phyloP scores from a whole-genome alignment of 2,329 filamentous ascomycete species.

The Simplicillium sp. region DNA sequence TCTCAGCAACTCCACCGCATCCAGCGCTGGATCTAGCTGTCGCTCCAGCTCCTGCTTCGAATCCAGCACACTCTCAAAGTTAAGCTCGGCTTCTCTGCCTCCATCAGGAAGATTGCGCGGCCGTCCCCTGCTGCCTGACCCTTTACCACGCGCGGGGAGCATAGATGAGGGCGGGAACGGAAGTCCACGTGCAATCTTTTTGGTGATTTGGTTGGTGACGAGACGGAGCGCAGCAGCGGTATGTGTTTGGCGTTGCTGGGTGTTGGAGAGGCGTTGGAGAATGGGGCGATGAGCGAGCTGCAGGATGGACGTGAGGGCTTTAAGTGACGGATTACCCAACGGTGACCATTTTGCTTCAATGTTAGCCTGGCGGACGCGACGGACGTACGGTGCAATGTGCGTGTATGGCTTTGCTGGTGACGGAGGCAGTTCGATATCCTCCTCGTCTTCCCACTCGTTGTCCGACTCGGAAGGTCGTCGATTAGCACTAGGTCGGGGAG shows the following conservation, averaged over 20 bases:
- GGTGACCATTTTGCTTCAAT: constrained; percentile 62
- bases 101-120: constrained; percentile 19
- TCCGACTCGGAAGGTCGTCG: constrained; percentile 11
- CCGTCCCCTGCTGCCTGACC: constrained; percentile 8
- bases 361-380: constrained; percentile 47
- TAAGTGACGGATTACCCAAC: constrained; percentile 43
- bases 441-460: constrained; percentile 4
- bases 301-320: constrained; percentile 46
- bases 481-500: constrained; percentile 4
- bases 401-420: constrained; percentile 31
- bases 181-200: constrained; percentile 48
- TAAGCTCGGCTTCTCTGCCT: constrained; percentile 48
- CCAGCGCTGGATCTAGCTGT: constrained; percentile 51
- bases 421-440: constrained; percentile 11
- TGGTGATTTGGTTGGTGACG: constrained; percentile 44
- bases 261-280: constrained; percentile 42
- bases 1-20: constrained; percentile 51
- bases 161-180: constrained; percentile 53
- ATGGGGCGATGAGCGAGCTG: constrained; percentile 52
- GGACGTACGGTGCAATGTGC: constrained; percentile 40
- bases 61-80: constrained; percentile 56
- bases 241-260: constrained; percentile 38
- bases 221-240: constrained; percentile 46
- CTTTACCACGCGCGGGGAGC: constrained; percentile 10
- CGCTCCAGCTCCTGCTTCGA: constrained; percentile 46